Conservation (phyloP, 768 basidiomycete genomes). For the Termitomyces sp. region DNA sequence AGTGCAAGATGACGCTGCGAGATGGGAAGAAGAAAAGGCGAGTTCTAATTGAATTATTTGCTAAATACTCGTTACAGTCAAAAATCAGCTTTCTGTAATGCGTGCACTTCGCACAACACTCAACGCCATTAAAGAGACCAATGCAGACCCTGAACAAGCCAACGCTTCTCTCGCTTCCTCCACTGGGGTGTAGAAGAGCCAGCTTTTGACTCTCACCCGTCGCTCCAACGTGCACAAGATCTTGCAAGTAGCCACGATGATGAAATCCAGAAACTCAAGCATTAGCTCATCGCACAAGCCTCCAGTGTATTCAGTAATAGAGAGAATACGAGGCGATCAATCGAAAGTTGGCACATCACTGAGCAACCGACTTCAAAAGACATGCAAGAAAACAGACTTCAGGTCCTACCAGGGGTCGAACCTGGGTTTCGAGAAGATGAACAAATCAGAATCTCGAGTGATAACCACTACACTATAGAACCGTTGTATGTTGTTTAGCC, state of each 20-base stretch:
- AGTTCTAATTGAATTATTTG: not conserved
- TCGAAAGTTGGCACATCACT: too few species aligned
- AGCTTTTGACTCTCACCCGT: slow-evolving; percentile 41
- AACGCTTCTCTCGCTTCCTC: slow-evolving; percentile 46
- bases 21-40: slow-evolving; percentile 57
- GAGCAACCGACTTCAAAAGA: too few species aligned
- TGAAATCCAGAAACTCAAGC: not conserved
- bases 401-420: slow-evolving; percentile 43
- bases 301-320: slow-evolving; percentile 9
- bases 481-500: slow-evolving; percentile 16
- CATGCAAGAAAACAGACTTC: not conserved
- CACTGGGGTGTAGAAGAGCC: slow-evolving; percentile 43
- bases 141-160: slow-evolving; percentile 56
- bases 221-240: slow-evolving; percentile 38
- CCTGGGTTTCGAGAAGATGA: slow-evolving; percentile 40
- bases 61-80: slow-evolving; percentile 25
- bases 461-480: slow-evolving; percentile 28
- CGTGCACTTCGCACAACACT: slow-evolving; percentile 45
- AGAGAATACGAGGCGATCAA: slow-evolving; percentile 47
- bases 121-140: slow-evolving; percentile 48
- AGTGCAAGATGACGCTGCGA: slow-evolving; percentile 49
- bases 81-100: slow-evolving; percentile 45
- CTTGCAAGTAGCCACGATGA: slow-evolving; percentile 36
- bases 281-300: not conserved
- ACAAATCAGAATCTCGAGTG: slow-evolving; percentile 27